Evolutionary conservation across 106 monocot species (phyloP).

Genomic region (Dendrobium officinale): DNA sequence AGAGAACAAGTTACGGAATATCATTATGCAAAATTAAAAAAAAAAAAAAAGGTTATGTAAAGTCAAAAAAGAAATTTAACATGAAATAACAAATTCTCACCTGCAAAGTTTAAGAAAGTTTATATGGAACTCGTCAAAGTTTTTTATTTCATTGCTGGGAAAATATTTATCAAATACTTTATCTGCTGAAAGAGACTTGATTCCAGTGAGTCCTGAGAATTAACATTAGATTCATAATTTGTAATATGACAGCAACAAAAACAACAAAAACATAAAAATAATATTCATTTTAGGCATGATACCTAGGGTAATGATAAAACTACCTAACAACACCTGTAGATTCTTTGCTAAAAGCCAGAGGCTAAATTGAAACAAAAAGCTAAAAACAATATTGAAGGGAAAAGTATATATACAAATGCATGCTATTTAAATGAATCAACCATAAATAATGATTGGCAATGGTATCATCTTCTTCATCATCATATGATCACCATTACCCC

Average conservation of each 20-base stretch:
- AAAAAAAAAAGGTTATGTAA: neutral
- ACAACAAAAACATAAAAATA: neutral
- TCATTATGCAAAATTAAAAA: neutral
- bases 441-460: neutral
- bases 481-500: neutral
- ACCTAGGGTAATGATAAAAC: neutral
- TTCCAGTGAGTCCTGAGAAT: slow-evolving; percentile 22
- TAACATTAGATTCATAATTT: neutral
- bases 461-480: neutral
- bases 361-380: neutral
- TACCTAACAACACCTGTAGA: neutral
- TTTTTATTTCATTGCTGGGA: neutral
- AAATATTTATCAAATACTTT: slow-evolving; percentile 18
- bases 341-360: neutral
- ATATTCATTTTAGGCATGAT: neutral
- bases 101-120: slow-evolving; percentile 34
- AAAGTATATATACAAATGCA: neutral
- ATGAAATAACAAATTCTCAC: slow-evolving; percentile 4
- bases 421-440: neutral
- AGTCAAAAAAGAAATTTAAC: neutral
- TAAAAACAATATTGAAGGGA: neutral
- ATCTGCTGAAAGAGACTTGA: slow-evolving; percentile 15
- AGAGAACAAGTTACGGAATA: neutral
- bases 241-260: neutral
- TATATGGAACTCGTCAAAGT: slow-evolving; percentile 14